Base-by-base conservation (phyloP, 1,284 basidiomycete genomes). In the Lentinula novae-zelandiae region DNA sequence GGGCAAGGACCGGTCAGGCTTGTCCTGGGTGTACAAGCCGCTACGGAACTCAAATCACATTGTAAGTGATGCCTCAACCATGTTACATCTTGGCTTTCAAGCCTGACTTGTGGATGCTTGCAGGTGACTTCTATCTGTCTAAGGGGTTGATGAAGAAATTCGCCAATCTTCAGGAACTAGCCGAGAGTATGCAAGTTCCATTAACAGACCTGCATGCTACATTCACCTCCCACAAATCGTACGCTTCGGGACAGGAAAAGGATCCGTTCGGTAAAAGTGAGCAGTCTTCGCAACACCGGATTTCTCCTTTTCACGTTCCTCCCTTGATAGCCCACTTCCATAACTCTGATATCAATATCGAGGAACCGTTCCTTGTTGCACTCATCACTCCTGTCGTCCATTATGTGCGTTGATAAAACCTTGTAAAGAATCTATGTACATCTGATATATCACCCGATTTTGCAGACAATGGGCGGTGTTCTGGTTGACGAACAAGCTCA, bases 101-200 rank as follows among this genome's bases (percentile, higher is more conserved):
- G 27, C 27, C 22, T 33, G 20, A 22, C 22, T 22, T 27, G 27
- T 50, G 39, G n/a, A 22, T 39, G 9, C 22, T 39, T 12, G n/a
- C 13, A 69, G 87, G 82, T 79, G 90, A 92, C 80, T 92, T 93
- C 78, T 94, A 94, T 72, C 82, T 87, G 60, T 90, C 90, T 39
- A 89, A 93, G 72, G 90, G 90, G 0, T 80, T 95, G 66, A 95
- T 95, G 93, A 92, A 89, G 79, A 78, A 80, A 55, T 90, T 90
- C 73, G 82, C 88, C 66, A 83, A 75, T 63, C 89, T 87, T 27
- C 80, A 84, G 51, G 90, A 81, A 15, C 82, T 95, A 50, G 90
- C 92, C 22, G 90, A 91, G 76, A 91, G 92, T 72, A 90, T 91
- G 73, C 87, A 87, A 51, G 73, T 92, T 65, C 76, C 82, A 46